Evolutionary conservation across 768 basidiomycete genomes (phyloP).

Genomic region (Leccinum olivaceopallidum): DNA sequence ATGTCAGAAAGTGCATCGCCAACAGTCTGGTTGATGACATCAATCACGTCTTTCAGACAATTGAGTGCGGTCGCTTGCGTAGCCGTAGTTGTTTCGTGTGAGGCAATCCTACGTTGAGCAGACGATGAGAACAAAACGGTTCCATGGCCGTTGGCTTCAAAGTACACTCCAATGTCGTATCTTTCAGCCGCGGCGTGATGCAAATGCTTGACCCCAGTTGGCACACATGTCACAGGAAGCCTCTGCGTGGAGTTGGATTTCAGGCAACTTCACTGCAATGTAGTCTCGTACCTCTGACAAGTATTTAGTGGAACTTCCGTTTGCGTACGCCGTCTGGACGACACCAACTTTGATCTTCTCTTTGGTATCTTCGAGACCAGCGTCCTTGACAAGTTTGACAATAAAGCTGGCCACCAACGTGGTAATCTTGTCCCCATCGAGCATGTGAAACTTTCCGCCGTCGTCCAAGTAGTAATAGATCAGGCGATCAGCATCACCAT

Average conservation of each 20-base stretch:
- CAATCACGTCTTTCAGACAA: constrained; percentile 73
- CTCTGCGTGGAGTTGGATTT: constrained; percentile 50
- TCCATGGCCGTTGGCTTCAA: constrained; percentile 98
- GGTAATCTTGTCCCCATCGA: constrained; percentile 99
- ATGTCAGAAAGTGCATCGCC: constrained; percentile 96
- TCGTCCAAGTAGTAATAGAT: constrained; percentile 94
- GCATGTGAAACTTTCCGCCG: constrained; percentile 76
- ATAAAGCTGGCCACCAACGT: constrained; percentile 92
- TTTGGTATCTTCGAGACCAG: constrained; percentile 66
- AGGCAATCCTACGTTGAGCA: constrained; percentile 60
- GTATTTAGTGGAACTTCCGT: constrained; percentile 95
- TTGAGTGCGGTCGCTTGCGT: constrained; percentile 80
- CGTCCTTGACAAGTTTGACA: constrained; percentile 81
- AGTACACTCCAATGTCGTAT: constrained; percentile 97
- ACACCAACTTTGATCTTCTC: constrained; percentile 80
- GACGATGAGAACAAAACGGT: constrained; percentile 90
- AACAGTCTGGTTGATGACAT: constrained; percentile 96
- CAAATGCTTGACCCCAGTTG: constrained; percentile 97
- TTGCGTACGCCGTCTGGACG: constrained; percentile 98
- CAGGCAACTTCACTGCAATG: neutral
- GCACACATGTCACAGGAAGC: constrained; percentile 91
- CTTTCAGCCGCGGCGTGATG: constrained; percentile 94
- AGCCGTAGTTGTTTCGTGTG: constrained; percentile 74
- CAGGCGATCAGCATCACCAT: constrained; percentile 96
- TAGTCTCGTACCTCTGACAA: constrained; percentile 62